Base-by-base conservation (phyloP, 2,329 filamentous ascomycete genomes). In the Apiospora malaysiana region DNA sequence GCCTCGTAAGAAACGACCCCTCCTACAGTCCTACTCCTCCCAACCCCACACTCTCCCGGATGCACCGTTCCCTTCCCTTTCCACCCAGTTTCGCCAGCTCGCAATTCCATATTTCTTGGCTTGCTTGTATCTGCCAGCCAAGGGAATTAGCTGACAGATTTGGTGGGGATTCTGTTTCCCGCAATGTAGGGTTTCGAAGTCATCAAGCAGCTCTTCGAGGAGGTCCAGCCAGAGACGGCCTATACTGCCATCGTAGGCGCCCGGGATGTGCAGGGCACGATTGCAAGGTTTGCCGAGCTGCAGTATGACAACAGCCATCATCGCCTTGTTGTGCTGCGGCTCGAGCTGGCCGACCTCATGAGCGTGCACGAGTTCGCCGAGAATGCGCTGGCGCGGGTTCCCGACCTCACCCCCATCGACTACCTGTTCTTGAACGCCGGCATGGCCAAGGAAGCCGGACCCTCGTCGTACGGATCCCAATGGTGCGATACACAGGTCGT, bases 401-500 rank as follows among this genome's bases (percentile, higher is more conserved):
- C 32, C 14, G n/a, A 51, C 37, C 4, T 14, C 32, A 40, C 45
- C 0, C 40, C n/a, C n/a, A 4, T 70, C 1, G 85, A 88, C 73
- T 86, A 84, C 70, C 73, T 89, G 6, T 59, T 88, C 21, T 77
- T 88, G 37, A 88, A 88, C 70, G 87, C 87, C 0, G 87, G 74
- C 18, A 79, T 84, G n/a, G 78, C 74, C 40, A 82, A 82, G n/a
- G 73, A 73, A 0, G 78, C 82, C 0, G 76, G 79, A 16, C 78
- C 81, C 10, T 80, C 81, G 0, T 80, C 82, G 0, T 73, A 82
- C 68, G 83, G 83, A 2, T 84, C 82, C 1, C 83, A 83, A 74
- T 88, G 86, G 86, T 85, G 83, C 74, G 84, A 88, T 76, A 49
- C 81, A 0, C 82, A 85, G 42, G 77, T 88, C 21, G 86, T 89